Evolutionary conservation across 176 grass and related monocot genomes (phyloP).

Genomic region (Chrysopogon serrulatus): DNA sequence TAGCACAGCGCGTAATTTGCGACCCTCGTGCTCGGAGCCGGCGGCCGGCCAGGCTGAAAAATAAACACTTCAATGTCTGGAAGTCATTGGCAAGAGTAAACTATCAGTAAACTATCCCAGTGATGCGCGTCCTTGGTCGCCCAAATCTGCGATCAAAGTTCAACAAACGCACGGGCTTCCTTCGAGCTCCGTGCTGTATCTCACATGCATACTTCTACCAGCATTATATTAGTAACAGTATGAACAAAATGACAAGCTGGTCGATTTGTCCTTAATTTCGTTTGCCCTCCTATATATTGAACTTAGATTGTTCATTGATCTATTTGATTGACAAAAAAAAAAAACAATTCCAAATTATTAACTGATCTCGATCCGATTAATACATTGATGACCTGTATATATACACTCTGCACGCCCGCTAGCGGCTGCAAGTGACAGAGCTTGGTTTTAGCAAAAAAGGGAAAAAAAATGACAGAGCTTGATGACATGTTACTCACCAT

Average conservation of each 20-base stretch:
- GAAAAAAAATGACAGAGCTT: no score
- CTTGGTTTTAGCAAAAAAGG: no score
- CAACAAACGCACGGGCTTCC: constrained; percentile 1
- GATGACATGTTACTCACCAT: not conserved
- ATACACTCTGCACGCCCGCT: not conserved
- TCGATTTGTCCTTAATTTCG: not conserved
- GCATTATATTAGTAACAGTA: no score
- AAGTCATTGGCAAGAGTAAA: constrained; percentile 2
- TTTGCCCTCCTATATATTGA: not conserved
- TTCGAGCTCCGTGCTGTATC: constrained; percentile 22
- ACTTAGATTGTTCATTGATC: not conserved
- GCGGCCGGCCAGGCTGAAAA: not conserved
- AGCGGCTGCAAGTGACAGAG: not conserved
- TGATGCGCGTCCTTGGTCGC: not conserved
- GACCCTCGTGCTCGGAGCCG: constrained; percentile 33
- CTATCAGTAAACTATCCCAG: not conserved
- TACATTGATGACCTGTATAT: not conserved
- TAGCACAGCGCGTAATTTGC: constrained; percentile 24
- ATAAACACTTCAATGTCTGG: not conserved
- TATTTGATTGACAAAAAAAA: not conserved
- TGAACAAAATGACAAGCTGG: no score
- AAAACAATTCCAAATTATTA: not conserved
- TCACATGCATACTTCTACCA: no score
- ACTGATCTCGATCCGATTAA: not conserved
- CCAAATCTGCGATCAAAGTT: not conserved